These are phyloP conservation scores for Ochromonas danica DNA, from an alignment of 108 stramenopile species.

Conservation along the genomic window DNA sequence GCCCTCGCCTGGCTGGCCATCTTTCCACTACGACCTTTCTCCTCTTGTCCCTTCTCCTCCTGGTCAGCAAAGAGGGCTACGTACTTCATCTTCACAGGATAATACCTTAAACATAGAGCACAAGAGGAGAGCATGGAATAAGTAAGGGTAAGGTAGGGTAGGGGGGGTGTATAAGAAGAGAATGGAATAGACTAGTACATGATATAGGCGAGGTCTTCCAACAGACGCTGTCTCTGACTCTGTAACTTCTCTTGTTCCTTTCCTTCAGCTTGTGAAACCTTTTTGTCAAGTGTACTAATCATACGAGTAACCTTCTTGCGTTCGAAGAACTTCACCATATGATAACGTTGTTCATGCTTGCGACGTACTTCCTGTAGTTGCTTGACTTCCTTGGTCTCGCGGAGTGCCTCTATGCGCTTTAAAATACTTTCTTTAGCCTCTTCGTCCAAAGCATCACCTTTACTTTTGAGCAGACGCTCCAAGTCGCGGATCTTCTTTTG, in stretches of 20 bases:
- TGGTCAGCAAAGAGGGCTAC: neutral
- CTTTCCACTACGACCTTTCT: neutral
- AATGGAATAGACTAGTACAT: conserved; percentile 11
- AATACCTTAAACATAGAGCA: neutral
- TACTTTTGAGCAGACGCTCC: neutral
- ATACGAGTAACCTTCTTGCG: conserved; percentile 1
- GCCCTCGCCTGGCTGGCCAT: neutral
- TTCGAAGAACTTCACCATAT: conserved; percentile 18
- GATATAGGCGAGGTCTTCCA: neutral
- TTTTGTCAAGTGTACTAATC: neutral
- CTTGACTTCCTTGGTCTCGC: neutral
- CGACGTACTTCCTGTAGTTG: neutral
- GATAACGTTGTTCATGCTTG: neutral
- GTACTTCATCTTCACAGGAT: neutral
- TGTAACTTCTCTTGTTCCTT: neutral
- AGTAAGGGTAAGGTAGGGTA: too few species aligned
- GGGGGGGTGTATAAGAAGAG: too few species aligned
- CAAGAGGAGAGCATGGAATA: neutral
- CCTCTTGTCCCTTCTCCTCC: neutral
- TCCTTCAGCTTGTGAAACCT: neutral
- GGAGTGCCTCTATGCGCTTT: neutral
- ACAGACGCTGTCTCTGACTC: neutral
- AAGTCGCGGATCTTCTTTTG: conserved; percentile 28
- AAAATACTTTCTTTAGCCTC: neutral
- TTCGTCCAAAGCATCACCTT: neutral